Conservation (phyloP, 2,329 filamentous ascomycete species). For the Coleophoma eucalyptorum region DNA sequence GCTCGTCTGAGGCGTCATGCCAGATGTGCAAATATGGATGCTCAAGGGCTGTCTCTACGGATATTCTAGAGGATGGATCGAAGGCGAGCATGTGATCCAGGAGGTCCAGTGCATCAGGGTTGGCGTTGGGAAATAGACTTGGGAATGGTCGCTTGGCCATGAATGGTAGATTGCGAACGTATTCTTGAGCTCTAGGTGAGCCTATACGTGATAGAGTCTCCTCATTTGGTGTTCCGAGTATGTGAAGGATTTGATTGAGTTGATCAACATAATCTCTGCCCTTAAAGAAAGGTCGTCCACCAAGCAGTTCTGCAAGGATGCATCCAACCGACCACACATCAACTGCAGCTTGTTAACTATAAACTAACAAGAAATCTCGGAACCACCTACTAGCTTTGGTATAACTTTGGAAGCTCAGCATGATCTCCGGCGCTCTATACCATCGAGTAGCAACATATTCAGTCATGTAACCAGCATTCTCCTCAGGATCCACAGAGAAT, state of each 20-base stretch:
- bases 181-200: slow-evolving; percentile 93
- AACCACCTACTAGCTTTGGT: slow-evolving; percentile 93
- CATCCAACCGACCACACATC: slow-evolving; percentile 99
- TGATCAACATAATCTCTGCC: slow-evolving; percentile 99
- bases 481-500: slow-evolving; percentile 94
- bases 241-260: slow-evolving; percentile 98
- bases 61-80: slow-evolving; percentile 89
- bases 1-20: slow-evolving; percentile 97
- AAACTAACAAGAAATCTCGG: slow-evolving; percentile 3
- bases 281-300: slow-evolving; percentile 98
- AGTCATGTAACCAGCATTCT: slow-evolving; percentile 99
- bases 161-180: slow-evolving; percentile 91
- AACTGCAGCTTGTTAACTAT: slow-evolving; percentile 58
- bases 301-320: slow-evolving; percentile 92
- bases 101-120: slow-evolving; percentile 91
- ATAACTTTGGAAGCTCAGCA: slow-evolving; percentile 99
- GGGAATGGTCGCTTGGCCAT: slow-evolving; percentile 94
- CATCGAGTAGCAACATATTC: slow-evolving; percentile 98
- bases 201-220: slow-evolving; percentile 92
- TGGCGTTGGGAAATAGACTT: slow-evolving; percentile 86
- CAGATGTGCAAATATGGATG: slow-evolving; percentile 96
- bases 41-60: slow-evolving; percentile 91
- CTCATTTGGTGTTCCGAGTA: slow-evolving; percentile 93
- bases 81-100: slow-evolving; percentile 97
- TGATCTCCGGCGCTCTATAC: slow-evolving; percentile 98